A percentile compares a stretch with the other conserved stretches of the same genome.
Conservation (phyloP, 2,329 filamentous ascomycete genomes). For the Zasmidium cellare region DNA sequence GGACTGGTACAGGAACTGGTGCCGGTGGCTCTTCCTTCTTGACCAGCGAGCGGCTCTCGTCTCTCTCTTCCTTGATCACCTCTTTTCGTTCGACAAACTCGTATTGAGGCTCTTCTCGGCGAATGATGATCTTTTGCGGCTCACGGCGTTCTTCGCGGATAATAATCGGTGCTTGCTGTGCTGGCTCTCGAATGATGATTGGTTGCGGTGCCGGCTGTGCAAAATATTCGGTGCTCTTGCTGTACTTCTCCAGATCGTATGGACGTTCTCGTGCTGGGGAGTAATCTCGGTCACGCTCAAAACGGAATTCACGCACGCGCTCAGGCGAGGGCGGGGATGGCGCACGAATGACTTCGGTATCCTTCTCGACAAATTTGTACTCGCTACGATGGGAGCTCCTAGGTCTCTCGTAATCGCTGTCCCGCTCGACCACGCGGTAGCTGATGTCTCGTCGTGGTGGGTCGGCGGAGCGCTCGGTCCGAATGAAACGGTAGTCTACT, state of each 20-base stretch:
- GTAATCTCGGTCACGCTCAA: constrained; percentile 52
- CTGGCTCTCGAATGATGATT: constrained; percentile 54
- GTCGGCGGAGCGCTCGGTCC: constrained; percentile 29
- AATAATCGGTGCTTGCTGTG: constrained; percentile 51
- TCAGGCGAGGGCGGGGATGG: constrained; percentile 41
- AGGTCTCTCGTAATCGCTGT: constrained; percentile 26
- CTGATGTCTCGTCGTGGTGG: constrained; percentile 33
- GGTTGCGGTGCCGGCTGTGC: constrained; percentile 48
- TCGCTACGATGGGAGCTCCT: constrained; percentile 29
- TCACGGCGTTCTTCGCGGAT: constrained; percentile 53
- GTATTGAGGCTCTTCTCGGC: constrained; percentile 57
- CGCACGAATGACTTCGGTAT: constrained; percentile 30
- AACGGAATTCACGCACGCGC: constrained; percentile 52
- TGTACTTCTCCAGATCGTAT: constrained; percentile 53
- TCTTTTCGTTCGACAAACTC: constrained; percentile 61
- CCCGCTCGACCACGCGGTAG: constrained; percentile 35
- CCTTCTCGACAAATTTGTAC: constrained; percentile 41
- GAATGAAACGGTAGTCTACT: constrained; percentile 38
- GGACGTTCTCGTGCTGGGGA: constrained; percentile 44
- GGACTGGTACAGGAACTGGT: constrained; percentile 30
- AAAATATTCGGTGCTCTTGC: constrained; percentile 55
- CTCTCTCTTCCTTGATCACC: constrained; percentile 45
- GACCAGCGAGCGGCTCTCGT: constrained; percentile 48
- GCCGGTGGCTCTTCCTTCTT: constrained; percentile 40
- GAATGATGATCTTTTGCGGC: constrained; percentile 52